Evolutionary conservation across 2,329 filamentous ascomycete genomes (phyloP), one percentile per base, ranked within the genome.

Genomic region (Ceratocystiopsis minuta): DNA sequence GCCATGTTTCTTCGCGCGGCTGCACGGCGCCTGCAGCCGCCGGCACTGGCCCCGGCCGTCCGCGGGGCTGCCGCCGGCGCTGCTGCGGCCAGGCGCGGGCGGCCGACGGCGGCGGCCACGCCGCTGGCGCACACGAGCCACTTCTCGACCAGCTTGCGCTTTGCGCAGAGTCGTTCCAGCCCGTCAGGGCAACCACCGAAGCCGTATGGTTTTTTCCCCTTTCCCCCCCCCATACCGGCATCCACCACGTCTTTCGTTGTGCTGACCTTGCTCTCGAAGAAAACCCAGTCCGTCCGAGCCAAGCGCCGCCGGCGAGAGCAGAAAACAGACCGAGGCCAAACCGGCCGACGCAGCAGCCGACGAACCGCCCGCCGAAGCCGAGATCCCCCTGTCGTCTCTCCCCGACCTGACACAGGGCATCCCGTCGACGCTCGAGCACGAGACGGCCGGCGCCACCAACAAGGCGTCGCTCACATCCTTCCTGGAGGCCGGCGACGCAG

Each of bases 391-490:
- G 41, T 70, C 78, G 53, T 78, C 83, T 41, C 72, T 95, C 13
- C 88, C 88, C 41, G 87, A 96, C 56, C 68, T 96, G 37, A 90
- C 85, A n/a, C 79, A 88, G 54, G 88, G 88, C 49, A 93, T 96
- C 48, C 88, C 88, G 0, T 94, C 87, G 2, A 94, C 87, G 1
- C 70, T 95, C 43, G 82, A 79, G 43, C 78, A 78, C 45, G 88
- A 95, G 60, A 72, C 79, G 43, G 60, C 63, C 0, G 60, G 63
- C 46, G 57, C 61, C n/a, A 61, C 55, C 49, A 48, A 64, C 52
- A 51, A 57, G 49, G 49, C 55, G 0, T 55, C 56, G 0, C 44
- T 62, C 36, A 44, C 62, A 33, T 50, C 61, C 0, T 46, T 65
- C 16, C 37, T 34, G 2, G 59, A 63, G 12, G 57, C 62, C 38